A percentile compares a stretch with the other conserved stretches of the same genome.
Evolutionary conservation across 2,329 filamentous ascomycete genomes (phyloP).

Genomic region (Dothideomycetes sp.): DNA sequence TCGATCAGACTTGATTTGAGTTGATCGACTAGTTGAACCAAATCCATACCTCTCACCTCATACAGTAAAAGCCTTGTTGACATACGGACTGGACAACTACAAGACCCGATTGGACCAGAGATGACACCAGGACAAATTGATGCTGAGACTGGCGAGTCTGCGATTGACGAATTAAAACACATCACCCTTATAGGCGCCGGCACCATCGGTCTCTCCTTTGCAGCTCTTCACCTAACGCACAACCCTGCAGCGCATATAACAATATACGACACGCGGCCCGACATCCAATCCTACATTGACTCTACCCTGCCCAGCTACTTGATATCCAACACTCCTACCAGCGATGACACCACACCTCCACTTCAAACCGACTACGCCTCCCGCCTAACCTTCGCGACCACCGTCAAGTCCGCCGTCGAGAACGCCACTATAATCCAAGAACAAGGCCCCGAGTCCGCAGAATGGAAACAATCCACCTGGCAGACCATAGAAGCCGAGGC

Average conservation of each 20-base stretch:
- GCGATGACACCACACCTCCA: slow-evolving; percentile 12
- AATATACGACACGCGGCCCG: slow-evolving; percentile 40
- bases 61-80: no score
- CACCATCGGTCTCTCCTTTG: slow-evolving; percentile 46
- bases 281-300: slow-evolving; percentile 34
- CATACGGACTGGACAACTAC: no score
- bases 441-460: slow-evolving; percentile 43
- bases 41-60: no score
- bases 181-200: slow-evolving; percentile 35
- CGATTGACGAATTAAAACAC: slow-evolving; percentile 4
- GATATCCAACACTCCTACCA: slow-evolving; percentile 9
- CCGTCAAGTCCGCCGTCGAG: slow-evolving; percentile 31
- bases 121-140: no score
- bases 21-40: no score
- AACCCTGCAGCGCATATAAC: slow-evolving; percentile 29
- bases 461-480: slow-evolving; percentile 44
- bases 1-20: no score
- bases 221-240: slow-evolving; percentile 40
- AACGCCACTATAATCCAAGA: slow-evolving; percentile 46
- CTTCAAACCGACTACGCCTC: slow-evolving; percentile 11
- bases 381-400: slow-evolving; percentile 26
- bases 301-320: slow-evolving; percentile 34
- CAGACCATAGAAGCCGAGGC: slow-evolving; percentile 37
- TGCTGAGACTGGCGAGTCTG: background rate
- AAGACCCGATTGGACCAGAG: no score